Base-by-base conservation (phyloP, 805 yeast species). In the Groenewaldozyma tartarivorans region DNA sequence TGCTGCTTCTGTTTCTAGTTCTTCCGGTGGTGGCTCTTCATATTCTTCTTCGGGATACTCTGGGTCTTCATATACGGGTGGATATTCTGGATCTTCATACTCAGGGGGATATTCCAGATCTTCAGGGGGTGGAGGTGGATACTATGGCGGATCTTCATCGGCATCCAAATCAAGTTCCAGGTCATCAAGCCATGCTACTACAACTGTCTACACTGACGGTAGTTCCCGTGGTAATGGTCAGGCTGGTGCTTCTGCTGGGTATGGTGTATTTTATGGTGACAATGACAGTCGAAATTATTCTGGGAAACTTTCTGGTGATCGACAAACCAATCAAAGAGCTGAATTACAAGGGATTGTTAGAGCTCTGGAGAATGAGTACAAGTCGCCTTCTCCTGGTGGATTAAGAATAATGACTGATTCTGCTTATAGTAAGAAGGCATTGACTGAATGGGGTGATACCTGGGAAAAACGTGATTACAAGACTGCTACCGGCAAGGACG, bases 301-400 rank as follows among this genome's bases (percentile, higher is more conserved):
- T 0, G 74, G 66, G 4, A 73, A 79, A 0, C 62, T 85, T 20
- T 32, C n/a, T 1, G 68, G 65, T 2, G 57, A 55, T 2, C 53
- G 52, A 2, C 86, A 79, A 26, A 85, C 95, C 1, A 87, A 86
- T 50, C 88, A 83, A 48, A 62, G 84, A 32, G 92, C 94, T 1
- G 96, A 88, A 58, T 68, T 87, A 7, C 57, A 63, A 11, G 96
- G 94, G 0, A 68, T 82, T 16, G 54, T 61, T 4, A 65, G 65
- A 24, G 94, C 92, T 0, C 54, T 82, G 44, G 71, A 66, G 20
- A 56, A 68, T 41, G 48, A 52, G 3, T 37, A 45, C 7, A 11
- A 17, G 16, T 30, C 11, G 7, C 17, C 13, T 22, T 13, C 47
- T 0, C 44, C 51, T 1, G 50, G 45, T 3, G 19, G 29, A 20